phyloP scores from a whole-genome alignment of 2,329 filamentous ascomycete genomes.

The Alternaria panax region DNA sequence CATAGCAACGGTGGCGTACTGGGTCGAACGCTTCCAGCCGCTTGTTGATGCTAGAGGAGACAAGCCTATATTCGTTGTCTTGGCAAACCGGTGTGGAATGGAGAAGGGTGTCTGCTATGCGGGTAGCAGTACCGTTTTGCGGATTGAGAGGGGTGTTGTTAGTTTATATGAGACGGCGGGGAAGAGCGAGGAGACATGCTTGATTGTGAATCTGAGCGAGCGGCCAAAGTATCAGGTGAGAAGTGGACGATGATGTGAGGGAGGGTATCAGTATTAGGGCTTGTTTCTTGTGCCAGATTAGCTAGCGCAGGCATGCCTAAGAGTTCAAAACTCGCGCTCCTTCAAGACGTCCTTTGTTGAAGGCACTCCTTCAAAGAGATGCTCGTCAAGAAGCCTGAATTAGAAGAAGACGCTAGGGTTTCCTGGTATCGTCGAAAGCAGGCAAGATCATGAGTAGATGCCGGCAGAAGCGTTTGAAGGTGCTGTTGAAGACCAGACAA shows the following conservation, averaged over 20 bases:
- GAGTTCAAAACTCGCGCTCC: not conserved
- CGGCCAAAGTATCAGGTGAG: slow-evolving; percentile 46
- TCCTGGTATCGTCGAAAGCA: not conserved
- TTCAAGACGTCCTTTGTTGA: not conserved
- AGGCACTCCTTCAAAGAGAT: not conserved
- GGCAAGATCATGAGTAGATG: not conserved
- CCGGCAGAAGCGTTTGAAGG: not conserved
- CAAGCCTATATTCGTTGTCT: slow-evolving; percentile 69
- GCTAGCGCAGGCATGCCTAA: not conserved
- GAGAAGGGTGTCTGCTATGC: slow-evolving; percentile 74
- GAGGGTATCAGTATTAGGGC: not conserved
- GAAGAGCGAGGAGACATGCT: slow-evolving; percentile 71
- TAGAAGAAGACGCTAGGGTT: too few species aligned
- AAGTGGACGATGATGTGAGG: slow-evolving; percentile 28
- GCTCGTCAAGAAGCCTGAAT: too few species aligned
- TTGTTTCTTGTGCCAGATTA: not conserved
- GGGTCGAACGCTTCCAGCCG: slow-evolving; percentile 75
- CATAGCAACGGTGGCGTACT: slow-evolving; percentile 76
- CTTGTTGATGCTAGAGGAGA: slow-evolving; percentile 47
- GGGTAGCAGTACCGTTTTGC: slow-evolving; percentile 75
- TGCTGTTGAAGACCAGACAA: not conserved
- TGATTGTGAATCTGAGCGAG: slow-evolving; percentile 70
- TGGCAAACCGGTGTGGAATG: slow-evolving; percentile 73
- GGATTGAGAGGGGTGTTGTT: slow-evolving; percentile 70
- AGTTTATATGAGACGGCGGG: slow-evolving; percentile 74